phyloP scores from a whole-genome alignment of 139 green algal species.

The Yamagishiella unicocca region DNA sequence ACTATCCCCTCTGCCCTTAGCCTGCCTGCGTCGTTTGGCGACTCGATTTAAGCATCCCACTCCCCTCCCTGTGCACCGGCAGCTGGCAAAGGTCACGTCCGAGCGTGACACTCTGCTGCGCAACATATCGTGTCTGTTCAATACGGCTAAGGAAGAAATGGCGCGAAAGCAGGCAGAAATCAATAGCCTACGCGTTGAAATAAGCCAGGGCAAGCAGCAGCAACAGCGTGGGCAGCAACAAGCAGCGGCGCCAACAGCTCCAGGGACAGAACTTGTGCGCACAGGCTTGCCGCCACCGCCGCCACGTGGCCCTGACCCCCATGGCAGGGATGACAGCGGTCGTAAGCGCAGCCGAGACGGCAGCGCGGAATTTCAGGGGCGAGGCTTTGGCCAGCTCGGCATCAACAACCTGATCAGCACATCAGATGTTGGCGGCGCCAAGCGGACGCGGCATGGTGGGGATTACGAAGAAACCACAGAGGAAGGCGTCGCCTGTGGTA shows the following conservation, averaged over 20 bases:
- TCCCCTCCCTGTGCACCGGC: too few relatives aligned
- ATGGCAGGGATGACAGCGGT: neutral
- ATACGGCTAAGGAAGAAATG: constrained; percentile 83
- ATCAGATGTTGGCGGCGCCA: neutral
- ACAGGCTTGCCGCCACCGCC: neutral
- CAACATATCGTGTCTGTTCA: constrained; percentile 81
- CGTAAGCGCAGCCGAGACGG: constrained; percentile 8
- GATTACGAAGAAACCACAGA: neutral
- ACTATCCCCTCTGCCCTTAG: too few relatives aligned
- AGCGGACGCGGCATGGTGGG: neutral
- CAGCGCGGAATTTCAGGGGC: neutral
- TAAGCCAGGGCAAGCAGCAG: neutral
- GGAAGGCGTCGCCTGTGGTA: neutral
- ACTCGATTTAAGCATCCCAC: too few relatives aligned
- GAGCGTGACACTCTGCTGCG: constrained; percentile 62
- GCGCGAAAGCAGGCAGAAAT: constrained; percentile 74
- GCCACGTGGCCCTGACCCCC: neutral
- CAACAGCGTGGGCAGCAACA: neutral
- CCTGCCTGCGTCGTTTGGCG: too few relatives aligned
- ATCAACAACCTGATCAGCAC: neutral
- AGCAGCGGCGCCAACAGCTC: neutral
- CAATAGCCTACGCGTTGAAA: constrained; percentile 57
- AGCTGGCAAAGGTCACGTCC: constrained; percentile 57
- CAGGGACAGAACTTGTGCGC: neutral
- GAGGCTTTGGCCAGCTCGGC: too few relatives aligned